phyloP scores from a whole-genome alignment of 108 stramenopile species.

The Skeletonema costatum region DNA sequence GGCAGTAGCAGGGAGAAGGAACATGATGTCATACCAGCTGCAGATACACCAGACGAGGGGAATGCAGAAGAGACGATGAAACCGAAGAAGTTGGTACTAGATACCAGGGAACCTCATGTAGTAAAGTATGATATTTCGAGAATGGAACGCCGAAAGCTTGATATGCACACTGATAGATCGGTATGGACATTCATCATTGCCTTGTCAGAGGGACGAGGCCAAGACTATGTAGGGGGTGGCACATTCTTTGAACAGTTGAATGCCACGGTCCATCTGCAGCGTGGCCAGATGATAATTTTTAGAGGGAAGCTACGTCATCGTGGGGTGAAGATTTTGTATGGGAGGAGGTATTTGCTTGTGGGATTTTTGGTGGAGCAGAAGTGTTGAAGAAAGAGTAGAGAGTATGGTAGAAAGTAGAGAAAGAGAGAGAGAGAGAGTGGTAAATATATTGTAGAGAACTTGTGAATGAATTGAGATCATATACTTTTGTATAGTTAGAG shows the following conservation, averaged over 20 bases:
- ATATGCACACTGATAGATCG: constrained; percentile 81
- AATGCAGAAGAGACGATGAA: not conserved
- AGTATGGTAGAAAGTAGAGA: not conserved
- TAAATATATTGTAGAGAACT: not conserved
- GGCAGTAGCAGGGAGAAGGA: not conserved
- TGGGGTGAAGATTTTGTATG: constrained; percentile 65
- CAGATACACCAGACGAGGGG: not conserved
- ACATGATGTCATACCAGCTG: not conserved
- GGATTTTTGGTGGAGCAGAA: constrained; percentile 68
- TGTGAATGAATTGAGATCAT: no score
- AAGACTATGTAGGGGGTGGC: constrained; percentile 77
- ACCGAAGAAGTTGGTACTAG: constrained; percentile 42
- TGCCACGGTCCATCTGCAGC: constrained; percentile 65
- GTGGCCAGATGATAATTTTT: constrained; percentile 71
- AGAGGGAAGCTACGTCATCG: constrained; percentile 77
- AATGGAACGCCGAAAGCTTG: constrained; percentile 76
- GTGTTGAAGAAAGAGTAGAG: constrained; percentile 1
- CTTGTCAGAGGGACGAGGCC: constrained; percentile 65
- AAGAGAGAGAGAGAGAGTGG: not conserved
- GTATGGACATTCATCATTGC: constrained; percentile 85
- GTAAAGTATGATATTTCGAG: constrained; percentile 76
- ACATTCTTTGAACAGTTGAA: constrained; percentile 75
- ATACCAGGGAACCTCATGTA: constrained; percentile 80
- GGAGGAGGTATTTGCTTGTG: constrained; percentile 70
- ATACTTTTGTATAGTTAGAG: no score